phyloP scores from a whole-genome alignment of 2,329 filamentous ascomycete genomes.

The Lithohypha guttulata region DNA sequence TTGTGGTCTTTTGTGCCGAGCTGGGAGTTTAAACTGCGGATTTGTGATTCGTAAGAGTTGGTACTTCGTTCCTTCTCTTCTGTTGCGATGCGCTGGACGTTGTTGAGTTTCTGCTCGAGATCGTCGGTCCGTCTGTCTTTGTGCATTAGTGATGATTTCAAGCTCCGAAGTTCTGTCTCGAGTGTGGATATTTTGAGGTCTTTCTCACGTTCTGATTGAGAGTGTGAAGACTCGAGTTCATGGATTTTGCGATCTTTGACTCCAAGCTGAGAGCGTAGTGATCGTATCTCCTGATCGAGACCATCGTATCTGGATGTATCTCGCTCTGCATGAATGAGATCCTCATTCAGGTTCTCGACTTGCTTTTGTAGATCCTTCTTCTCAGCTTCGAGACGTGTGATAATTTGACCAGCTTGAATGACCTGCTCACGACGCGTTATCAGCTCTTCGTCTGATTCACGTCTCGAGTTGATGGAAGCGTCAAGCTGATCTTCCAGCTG shows the following conservation, averaged over 20 bases:
- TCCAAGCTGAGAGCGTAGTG: constrained; percentile 80
- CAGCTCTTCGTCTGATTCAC: constrained; percentile 73
- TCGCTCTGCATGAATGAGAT: constrained; percentile 59
- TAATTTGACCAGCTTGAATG: constrained; percentile 82
- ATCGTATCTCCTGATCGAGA: constrained; percentile 68
- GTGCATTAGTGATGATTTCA: constrained; percentile 17
- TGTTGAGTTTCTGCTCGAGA: constrained; percentile 16
- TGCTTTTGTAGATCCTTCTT: constrained; percentile 63
- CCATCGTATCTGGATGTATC: constrained; percentile 64
- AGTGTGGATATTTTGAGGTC: constrained; percentile 36
- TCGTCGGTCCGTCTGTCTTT: constrained; percentile 17
- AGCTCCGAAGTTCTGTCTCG: constrained; percentile 17
- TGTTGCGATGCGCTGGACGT: constrained; percentile 7
- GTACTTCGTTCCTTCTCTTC: constrained; percentile 16
- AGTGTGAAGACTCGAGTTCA: constrained; percentile 72
- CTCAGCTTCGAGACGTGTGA: constrained; percentile 73
- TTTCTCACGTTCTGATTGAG: constrained; percentile 77
- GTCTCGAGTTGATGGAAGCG: constrained; percentile 76
- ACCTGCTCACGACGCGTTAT: constrained; percentile 69
- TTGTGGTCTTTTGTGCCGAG: constrained; percentile 82
- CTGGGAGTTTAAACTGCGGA: constrained; percentile 86
- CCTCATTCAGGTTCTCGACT: constrained; percentile 57
- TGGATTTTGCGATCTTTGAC: constrained; percentile 83
- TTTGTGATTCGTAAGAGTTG: constrained; percentile 40
- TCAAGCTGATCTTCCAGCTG: constrained; percentile 89